A percentile compares a stretch with the other conserved stretches of the same genome.
Conservation (phyloP, 305 asterid species). For the Solanum aculeatissimum region DNA sequence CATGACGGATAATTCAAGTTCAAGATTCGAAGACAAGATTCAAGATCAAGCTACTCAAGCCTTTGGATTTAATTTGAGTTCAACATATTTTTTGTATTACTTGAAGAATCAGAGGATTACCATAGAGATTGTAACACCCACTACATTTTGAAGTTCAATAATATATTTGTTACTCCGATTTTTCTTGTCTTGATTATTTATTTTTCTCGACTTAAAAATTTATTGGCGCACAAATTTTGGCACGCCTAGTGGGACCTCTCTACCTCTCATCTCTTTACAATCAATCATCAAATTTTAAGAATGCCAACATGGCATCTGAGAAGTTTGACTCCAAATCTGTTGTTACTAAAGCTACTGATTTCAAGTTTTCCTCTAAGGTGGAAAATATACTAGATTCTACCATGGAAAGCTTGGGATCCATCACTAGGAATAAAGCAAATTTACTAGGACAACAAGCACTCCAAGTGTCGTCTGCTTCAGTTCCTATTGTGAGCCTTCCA, state of each 20-base stretch:
- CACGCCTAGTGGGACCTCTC: not conserved
- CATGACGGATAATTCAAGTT: not conserved
- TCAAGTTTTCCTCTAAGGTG: not conserved
- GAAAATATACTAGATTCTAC: no score
- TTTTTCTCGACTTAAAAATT: not conserved
- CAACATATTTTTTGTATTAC: no score
- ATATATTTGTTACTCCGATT: not conserved
- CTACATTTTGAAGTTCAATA: not conserved
- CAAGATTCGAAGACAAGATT: not conserved
- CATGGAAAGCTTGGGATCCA: not conserved
- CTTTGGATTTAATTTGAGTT: not conserved
- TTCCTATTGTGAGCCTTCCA: no score
- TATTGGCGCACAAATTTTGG: no score
- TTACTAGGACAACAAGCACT: not conserved
- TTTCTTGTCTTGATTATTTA: no score
- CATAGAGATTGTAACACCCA: no score
- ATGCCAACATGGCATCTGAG: not conserved
- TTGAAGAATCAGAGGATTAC: no score
- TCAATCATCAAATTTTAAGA: not conserved
- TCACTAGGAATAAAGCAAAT: not conserved
- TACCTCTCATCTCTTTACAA: not conserved
- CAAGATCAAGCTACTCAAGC: not conserved
- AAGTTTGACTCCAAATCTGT: not conserved
- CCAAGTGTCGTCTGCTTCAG: no score
- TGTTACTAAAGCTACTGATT: not conserved